Base-by-base conservation (phyloP, 2,329 filamentous ascomycete genomes). In the Alternaria gansuensis region DNA sequence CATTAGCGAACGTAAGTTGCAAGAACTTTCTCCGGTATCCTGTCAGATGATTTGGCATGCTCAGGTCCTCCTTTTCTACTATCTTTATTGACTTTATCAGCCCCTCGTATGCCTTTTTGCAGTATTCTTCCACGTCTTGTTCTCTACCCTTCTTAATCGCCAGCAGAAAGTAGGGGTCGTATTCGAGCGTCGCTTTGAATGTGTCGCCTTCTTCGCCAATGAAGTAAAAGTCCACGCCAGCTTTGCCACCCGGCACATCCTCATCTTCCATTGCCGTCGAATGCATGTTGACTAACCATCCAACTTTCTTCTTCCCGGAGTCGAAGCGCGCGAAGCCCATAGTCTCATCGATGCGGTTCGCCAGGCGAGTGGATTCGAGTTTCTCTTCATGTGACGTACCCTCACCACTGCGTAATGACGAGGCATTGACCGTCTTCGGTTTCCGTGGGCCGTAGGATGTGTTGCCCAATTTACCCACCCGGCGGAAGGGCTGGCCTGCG, bases 211-310 rank as follows among this genome's bases (percentile, higher is more conserved):
- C 91, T 45, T 79, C 77, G 56, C 73, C 76, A 58, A 99, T 90
- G 79, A 99, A 99, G 82, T 97, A 99, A 79, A 93, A 97, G 80
- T 99, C 95, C 56, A 99, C 87, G 8, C 92, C 95, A 1, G 95
- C 90, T 65, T 92, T 88, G 36, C 95, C 95, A 59, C 92, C 91
- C 1, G 90, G 89, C 44, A 91, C 85, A 68, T 92, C 91, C 14
- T 93, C 86, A 75, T 98, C 94, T 77, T 97, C 82, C 44, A 99
- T 84, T 11, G 88, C 87, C 0, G 95, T 98, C 37, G 93, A 88
- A 75, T 97, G 92, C 81, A 98, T 91, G 74, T 98, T 99, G 69
- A 94, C 92, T 4, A 99, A 86, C 95, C 95, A 99, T 64, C 96
- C 93, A 49, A 90, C 86, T 74, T 88, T 90, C 80, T 90, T 92